Percentiles rank a stretch among this genome's conserved stretches.
phyloP scores from a whole-genome alignment of 179 eudicot species.

The Beta macrorhiza region DNA sequence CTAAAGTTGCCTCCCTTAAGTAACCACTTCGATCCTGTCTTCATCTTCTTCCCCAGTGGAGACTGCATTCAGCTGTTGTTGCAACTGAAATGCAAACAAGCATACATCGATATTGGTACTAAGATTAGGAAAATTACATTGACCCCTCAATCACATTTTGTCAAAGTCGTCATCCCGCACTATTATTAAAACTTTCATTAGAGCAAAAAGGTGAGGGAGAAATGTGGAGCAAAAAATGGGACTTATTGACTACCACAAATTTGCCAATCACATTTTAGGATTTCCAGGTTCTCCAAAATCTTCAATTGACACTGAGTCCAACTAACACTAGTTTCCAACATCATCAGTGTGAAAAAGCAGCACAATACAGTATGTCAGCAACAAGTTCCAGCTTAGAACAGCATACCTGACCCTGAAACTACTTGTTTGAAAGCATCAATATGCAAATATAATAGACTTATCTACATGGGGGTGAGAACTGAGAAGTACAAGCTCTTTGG shows the following conservation, averaged over 20 bases:
- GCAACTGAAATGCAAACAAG: slow-evolving; percentile 46
- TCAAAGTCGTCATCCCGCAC: neutral
- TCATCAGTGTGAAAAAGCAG: neutral
- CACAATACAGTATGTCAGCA: neutral
- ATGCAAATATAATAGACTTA: neutral
- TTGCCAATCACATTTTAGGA: neutral
- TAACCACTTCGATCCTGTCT: slow-evolving; percentile 45
- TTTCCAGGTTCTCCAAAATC: neutral
- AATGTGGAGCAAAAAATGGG: too few species aligned
- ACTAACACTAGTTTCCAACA: neutral
- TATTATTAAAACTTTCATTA: neutral
- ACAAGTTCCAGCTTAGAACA: neutral
- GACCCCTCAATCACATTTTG: neutral
- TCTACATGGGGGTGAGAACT: neutral
- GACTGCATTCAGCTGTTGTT: slow-evolving; percentile 49
- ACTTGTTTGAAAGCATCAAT: neutral
- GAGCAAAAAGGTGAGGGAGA: neutral
- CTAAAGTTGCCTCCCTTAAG: slow-evolving; percentile 29
- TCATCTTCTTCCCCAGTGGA: slow-evolving; percentile 48
- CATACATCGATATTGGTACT: slow-evolving; percentile 15
- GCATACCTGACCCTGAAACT: neutral
- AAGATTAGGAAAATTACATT: neutral
- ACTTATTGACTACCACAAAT: neutral
- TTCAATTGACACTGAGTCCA: neutral
- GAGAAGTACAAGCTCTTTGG: neutral